Evolutionary conservation across 2,329 filamentous ascomycete genomes (phyloP).

Genomic region (Corinectria fuckeliana): DNA sequence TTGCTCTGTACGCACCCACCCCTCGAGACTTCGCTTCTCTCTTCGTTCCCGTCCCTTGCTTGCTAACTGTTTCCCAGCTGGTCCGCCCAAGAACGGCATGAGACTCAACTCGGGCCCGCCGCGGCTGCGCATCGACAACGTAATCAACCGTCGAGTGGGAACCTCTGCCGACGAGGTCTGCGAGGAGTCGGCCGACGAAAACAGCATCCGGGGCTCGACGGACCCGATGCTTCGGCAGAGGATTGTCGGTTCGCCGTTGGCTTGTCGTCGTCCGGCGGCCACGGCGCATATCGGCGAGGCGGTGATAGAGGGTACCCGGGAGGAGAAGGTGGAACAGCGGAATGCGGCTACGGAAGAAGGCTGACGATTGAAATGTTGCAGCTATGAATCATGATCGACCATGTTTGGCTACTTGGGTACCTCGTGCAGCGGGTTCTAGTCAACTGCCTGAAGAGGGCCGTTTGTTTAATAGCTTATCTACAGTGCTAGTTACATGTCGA

Average conservation of each 20-base stretch:
- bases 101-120: conserved; percentile 46
- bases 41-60: not conserved
- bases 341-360: conserved; percentile 1
- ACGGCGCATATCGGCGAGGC: not conserved
- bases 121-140: conserved; percentile 47
- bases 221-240: conserved; percentile 20
- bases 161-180: conserved; percentile 34
- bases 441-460: no score
- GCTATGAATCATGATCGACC: not conserved
- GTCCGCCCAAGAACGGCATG: conserved; percentile 46
- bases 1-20: conserved; percentile 42
- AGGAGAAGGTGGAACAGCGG: not conserved
- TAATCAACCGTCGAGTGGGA: conserved; percentile 44
- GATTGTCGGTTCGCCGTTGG: conserved; percentile 11
- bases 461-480: not conserved
- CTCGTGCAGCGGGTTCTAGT: no score
- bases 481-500: no score
- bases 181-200: conserved; percentile 29
- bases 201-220: conserved; percentile 16
- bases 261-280: not conserved
- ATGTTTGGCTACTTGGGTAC: not conserved
- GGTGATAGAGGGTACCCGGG: not conserved
- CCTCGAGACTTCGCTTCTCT: not conserved
- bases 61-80: conserved; percentile 40
- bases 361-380: conserved; percentile 23